A percentile compares a stretch with the other conserved stretches of the same genome.
phyloP scores from a whole-genome alignment of 148 eudicot genomes.

The Dianthus caryophyllus region DNA sequence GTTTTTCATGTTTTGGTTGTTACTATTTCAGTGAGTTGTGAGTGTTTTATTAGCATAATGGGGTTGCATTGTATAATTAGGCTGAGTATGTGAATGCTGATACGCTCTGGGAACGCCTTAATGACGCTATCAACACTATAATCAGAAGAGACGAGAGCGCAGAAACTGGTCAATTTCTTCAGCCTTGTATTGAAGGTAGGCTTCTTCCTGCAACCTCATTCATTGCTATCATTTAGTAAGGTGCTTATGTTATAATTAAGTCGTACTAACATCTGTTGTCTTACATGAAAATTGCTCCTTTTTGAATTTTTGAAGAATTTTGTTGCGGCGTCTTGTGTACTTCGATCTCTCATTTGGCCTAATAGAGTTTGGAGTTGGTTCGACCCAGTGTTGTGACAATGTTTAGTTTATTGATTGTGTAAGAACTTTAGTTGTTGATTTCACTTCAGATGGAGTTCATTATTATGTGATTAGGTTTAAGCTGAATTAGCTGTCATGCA shows the following conservation, averaged over 20 bases:
- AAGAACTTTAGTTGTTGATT: slow-evolving; percentile 3
- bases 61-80: slow-evolving; percentile 40
- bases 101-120: slow-evolving; percentile 83
- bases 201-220: background rate
- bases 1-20: background rate
- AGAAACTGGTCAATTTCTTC: slow-evolving; percentile 72
- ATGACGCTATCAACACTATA: slow-evolving; percentile 84
- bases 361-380: slow-evolving; percentile 3
- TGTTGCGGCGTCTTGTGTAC: background rate
- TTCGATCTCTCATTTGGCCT: slow-evolving; percentile 12
- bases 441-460: background rate
- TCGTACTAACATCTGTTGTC: no score
- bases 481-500: slow-evolving; percentile 9
- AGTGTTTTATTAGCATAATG: background rate
- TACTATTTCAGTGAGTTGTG: background rate
- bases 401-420: background rate
- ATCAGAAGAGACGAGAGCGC: slow-evolving; percentile 78
- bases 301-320: background rate
- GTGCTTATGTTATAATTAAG: no score
- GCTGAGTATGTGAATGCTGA: slow-evolving; percentile 72
- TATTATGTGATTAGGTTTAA: slow-evolving; percentile 7
- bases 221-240: no score
- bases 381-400: background rate
- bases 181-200: slow-evolving; percentile 96
- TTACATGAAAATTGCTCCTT: background rate